Percentiles rank a stretch among this genome's conserved stretches.
These are phyloP conservation scores for Ophidiomyces ophidiicola DNA, from an alignment of 2,329 filamentous ascomycete genomes.

Conservation along the genomic window DNA sequence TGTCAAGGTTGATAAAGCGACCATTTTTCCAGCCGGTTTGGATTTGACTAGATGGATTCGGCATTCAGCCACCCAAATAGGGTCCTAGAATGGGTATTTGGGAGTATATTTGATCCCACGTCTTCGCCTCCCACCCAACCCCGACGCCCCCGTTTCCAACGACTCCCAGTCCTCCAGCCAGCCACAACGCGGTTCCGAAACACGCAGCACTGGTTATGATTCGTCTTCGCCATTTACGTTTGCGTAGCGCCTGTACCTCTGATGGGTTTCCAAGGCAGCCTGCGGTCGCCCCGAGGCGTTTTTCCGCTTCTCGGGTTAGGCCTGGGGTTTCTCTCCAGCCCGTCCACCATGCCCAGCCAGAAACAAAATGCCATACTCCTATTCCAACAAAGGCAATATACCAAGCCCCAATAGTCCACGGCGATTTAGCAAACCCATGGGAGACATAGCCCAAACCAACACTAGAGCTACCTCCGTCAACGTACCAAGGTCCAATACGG, in stretches of 20 bases:
- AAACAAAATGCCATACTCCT: constrained; percentile 66
- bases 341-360: constrained; percentile 76
- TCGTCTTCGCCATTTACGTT: constrained; percentile 56
- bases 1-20: too few relatives aligned
- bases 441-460: constrained; percentile 72
- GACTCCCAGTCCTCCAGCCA: constrained; percentile 65
- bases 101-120: constrained; percentile 64
- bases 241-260: constrained; percentile 40
- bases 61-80: constrained; percentile 1
- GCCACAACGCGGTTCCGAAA: constrained; percentile 56
- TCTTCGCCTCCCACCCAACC: constrained; percentile 64
- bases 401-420: constrained; percentile 51
- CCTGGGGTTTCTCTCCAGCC: constrained; percentile 36
- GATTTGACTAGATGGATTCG: too few relatives aligned
- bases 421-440: constrained; percentile 69
- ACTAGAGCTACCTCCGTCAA: constrained; percentile 76
- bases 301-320: constrained; percentile 20
- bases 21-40: too few relatives aligned
- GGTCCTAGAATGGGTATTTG: constrained; percentile 46
- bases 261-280: constrained; percentile 33
- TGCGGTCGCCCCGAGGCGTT: constrained; percentile 23
- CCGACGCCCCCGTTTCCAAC: constrained; percentile 59
- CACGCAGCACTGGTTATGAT: constrained; percentile 54
- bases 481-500: constrained; percentile 57
- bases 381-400: constrained; percentile 57